These are phyloP conservation scores for Parathielavia appendiculata DNA, from an alignment of 495 filamentous ascomycete genomes.

Conservation along the genomic window DNA sequence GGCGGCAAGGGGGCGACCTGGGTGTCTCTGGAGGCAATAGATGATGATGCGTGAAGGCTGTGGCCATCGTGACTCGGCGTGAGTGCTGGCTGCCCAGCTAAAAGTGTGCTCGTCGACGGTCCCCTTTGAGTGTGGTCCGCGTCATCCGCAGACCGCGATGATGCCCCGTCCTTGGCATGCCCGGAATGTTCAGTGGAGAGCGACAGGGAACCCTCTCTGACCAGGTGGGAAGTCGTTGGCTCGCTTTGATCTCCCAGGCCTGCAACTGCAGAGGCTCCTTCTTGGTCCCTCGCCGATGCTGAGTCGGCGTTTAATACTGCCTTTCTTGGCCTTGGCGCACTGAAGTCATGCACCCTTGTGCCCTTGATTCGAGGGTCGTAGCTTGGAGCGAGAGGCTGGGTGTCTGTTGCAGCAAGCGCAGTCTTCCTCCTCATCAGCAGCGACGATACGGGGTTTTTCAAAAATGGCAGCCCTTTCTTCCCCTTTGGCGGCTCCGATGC, in stretches of 20 bases:
- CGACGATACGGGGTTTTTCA: conserved; percentile 48
- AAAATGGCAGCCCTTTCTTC: conserved; percentile 48
- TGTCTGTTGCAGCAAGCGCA: conserved; percentile 40
- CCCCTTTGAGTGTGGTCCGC: not conserved
- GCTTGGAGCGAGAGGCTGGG: conserved; percentile 39
- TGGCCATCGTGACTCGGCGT: conserved; percentile 38
- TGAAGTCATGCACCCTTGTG: conserved; percentile 85
- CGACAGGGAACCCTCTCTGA: not conserved
- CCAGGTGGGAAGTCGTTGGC: too few species aligned
- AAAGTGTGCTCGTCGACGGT: not conserved
- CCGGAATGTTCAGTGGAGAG: not conserved
- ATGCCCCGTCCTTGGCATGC: too few species aligned
- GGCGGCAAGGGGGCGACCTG: conserved; percentile 19
- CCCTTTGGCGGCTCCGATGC: conserved; percentile 51
- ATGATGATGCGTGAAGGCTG: conserved; percentile 30
- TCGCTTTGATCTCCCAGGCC: not conserved
- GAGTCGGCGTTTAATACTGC: conserved; percentile 30
- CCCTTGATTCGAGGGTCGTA: conserved; percentile 85
- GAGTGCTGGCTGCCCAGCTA: conserved; percentile 21
- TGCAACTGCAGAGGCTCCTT: not conserved
- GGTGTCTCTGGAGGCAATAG: conserved; percentile 29
- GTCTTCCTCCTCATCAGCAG: conserved; percentile 40
- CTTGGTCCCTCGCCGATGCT: not conserved
- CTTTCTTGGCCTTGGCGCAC: conserved; percentile 65
- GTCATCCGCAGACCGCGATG: too few species aligned